Evolutionary conservation across 2,329 filamentous ascomycete species (phyloP), one percentile per base, ranked within the genome.

Genomic region (Proliferodiscus dingleyae): DNA sequence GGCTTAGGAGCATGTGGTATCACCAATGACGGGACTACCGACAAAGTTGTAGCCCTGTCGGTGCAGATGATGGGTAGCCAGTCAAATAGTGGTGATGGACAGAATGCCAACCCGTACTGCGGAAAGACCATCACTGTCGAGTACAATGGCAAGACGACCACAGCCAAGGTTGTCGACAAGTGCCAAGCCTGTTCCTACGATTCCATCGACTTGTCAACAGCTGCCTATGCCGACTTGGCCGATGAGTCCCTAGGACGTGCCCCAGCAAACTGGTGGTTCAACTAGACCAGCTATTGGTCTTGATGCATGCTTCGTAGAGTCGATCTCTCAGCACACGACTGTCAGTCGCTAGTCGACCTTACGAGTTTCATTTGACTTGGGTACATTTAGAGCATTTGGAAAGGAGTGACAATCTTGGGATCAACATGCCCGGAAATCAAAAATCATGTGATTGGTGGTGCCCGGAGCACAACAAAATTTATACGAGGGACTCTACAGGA

Each of bases 41-140:
- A 81, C 16, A 71, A 77, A 62, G 80, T 89, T 49, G 79, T 93
- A 46, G 88, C 88, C 49, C 71, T 94, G 43, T 78, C 84, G 16
- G 57, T 72, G 33, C 68, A 59, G 4, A 68, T 87, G 60, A 88
- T 90, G 80, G 81, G 79, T 49, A 52, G 61, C 0, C 61, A 64
- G 44, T 82, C 81, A 16, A 33, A 33, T 15, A 16, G 11, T 33
- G 30, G 30, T 16, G 13, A 15, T n/a, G 30, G 30, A 33, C 13
- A 33, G 59, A 88, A 87, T 70, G 70, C 65, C 56, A 87, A 89
- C 72, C 75, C 78, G 38, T 76, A 80, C 64, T 93, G 88, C 66
- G 81, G 80, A 63, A 76, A 80, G 69, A 79, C 68, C 39, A 77
- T 90, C 60, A 82, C 76, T 52, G 76, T 90, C 60, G 81, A 74